A percentile compares a stretch with the other conserved stretches of the same genome.
Conservation (phyloP, 1,284 basidiomycete genomes). For the Ganoderma boninense region DNA sequence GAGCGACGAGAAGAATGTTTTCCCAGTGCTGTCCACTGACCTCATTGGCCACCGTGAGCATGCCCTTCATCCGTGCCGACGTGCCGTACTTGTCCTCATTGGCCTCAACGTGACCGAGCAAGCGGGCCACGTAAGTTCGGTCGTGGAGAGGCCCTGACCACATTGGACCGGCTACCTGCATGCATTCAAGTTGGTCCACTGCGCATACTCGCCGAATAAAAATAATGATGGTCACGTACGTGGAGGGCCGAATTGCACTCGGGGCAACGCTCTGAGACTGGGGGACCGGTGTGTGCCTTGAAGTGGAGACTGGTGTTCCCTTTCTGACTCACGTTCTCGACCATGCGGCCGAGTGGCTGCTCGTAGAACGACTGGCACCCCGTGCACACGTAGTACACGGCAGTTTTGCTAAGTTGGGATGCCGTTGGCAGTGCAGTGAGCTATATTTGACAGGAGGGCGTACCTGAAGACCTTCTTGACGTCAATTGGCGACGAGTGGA, state of each 20-base stretch:
- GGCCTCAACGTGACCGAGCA: slow-evolving; percentile 79
- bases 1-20: background rate
- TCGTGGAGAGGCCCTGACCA: slow-evolving; percentile 94
- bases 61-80: slow-evolving; percentile 88
- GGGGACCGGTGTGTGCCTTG: slow-evolving; percentile 80
- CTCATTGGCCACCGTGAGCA: slow-evolving; percentile 91
- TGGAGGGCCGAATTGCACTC: slow-evolving; percentile 85
- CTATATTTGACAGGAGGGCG: slow-evolving; percentile 35
- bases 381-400: slow-evolving; percentile 84
- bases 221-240: slow-evolving; percentile 52
- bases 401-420: slow-evolving; percentile 69
- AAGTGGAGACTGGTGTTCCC: slow-evolving; percentile 67
- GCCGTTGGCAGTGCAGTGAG: slow-evolving; percentile 17
- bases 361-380: slow-evolving; percentile 83
- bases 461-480: slow-evolving; percentile 88
- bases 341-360: slow-evolving; percentile 80
- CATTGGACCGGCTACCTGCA: slow-evolving; percentile 91
- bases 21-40: slow-evolving; percentile 51
- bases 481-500: slow-evolving; percentile 81
- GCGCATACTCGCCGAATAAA: slow-evolving; percentile 3
- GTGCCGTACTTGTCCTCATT: slow-evolving; percentile 80
- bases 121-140: slow-evolving; percentile 73
- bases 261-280: slow-evolving; percentile 72
- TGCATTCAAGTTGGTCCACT: background rate
- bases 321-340: slow-evolving; percentile 64